phyloP scores from a whole-genome alignment of 805 yeast genomes.

The Phaffomyces antillensis region DNA sequence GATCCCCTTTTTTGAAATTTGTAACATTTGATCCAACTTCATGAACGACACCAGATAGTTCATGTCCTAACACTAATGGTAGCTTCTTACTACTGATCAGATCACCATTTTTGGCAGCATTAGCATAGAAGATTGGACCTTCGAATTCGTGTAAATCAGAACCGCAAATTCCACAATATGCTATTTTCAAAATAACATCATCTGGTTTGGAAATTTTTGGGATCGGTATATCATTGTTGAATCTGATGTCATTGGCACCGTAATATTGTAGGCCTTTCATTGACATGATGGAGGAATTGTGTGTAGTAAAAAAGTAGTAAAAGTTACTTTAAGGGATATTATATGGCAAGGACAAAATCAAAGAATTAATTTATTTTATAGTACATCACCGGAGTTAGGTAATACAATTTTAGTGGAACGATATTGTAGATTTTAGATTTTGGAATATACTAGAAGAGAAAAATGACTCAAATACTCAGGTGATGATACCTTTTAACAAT shows the following conservation, averaged over 20 bases:
- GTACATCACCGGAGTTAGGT: too few relatives aligned
- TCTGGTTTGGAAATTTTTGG: conserved; percentile 31
- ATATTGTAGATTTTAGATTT: too few relatives aligned
- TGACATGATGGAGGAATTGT: conserved; percentile 5
- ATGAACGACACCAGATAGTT: conserved; percentile 53
- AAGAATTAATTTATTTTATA: too few relatives aligned
- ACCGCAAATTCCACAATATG: conserved; percentile 54
- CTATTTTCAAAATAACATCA: conserved; percentile 37
- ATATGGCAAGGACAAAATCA: neutral
- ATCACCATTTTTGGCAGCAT: conserved; percentile 33
- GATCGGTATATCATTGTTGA: conserved; percentile 24
- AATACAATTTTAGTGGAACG: too few relatives aligned
- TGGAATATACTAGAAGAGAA: too few relatives aligned
- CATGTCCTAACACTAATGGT: conserved; percentile 57
- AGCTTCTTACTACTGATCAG: conserved; percentile 29
- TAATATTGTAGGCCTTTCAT: conserved; percentile 37
- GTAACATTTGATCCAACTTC: conserved; percentile 43
- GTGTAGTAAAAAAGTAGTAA: too few relatives aligned
- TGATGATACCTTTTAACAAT: too few relatives aligned
- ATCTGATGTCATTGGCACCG: conserved; percentile 32
- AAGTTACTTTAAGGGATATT: neutral
- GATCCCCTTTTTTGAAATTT: conserved; percentile 46
- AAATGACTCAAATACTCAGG: too few relatives aligned
- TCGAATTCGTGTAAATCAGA: conserved; percentile 53
- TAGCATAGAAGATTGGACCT: conserved; percentile 56